Base-by-base conservation (phyloP, 2,329 filamentous ascomycete species). In the Trichoderma sp. region DNA sequence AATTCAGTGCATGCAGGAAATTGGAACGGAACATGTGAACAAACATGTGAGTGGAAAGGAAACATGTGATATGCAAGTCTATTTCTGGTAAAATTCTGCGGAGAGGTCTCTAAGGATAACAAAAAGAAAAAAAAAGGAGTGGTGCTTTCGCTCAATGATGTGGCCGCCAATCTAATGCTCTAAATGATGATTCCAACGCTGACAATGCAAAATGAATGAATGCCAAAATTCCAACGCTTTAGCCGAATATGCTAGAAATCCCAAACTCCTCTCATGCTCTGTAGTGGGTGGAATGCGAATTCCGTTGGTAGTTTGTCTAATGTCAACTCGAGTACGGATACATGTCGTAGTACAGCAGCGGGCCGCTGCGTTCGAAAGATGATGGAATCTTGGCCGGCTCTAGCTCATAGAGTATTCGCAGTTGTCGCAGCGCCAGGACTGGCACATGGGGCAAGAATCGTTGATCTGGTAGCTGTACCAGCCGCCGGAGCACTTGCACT, bases 391-490 rank as follows among this genome's bases (percentile, higher is more conserved):
- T 21, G 31, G 60, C 29, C n/a, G 53, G 16, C 31, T 38, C 29
- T 73, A 73, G 60, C 27, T 50, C 45, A 67, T 56, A 1, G 79
- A 72, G 72, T 80, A 82, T 35, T 4, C n/a, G 68, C 81, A 82
- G 35, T 67, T 2, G 0, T 0, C 0, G 62, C 81, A 82, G 2
- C 81, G 81, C 21, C 9, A 24, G 8, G 31, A 24, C 6, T 77
- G 78, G 75, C 79, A 80, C 41, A 75, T 66, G 4, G 78, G 79
- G 74, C 78, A 80, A 59, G 64, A 77, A 16, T 62, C 38, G 67
- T 80, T 75, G 24, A 78, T 56, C 12, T 71, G n/a, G 16, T 76
- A 59, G 18, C 77, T 79, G 66, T 77, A 80, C 79, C 78, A 79
- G 41, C 79, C 79, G 31, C 56, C 64, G 21, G 41, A 33, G 75